phyloP scores from a whole-genome alignment of 257 asterid genomes.

The Perilla frutescens region DNA sequence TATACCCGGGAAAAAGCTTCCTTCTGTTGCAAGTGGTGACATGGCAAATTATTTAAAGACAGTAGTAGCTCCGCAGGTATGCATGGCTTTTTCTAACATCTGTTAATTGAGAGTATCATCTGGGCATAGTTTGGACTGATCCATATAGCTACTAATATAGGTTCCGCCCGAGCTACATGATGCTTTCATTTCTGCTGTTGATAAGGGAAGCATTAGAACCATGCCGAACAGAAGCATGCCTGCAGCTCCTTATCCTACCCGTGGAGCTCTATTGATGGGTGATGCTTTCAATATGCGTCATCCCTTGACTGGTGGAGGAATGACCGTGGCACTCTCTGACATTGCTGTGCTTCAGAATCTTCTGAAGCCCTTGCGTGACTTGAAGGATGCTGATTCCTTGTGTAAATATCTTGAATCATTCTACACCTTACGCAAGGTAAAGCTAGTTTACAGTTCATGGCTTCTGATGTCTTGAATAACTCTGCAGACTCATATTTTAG shows the following conservation, averaged over 20 bases:
- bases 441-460: not conserved
- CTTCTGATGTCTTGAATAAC: not conserved
- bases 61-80: constrained; percentile 53
- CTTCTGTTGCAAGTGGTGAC: constrained; percentile 53
- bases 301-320: constrained; percentile 59
- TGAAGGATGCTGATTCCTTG: constrained; percentile 37
- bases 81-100: not conserved
- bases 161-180: constrained; percentile 42
- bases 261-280: constrained; percentile 51
- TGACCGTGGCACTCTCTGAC: constrained; percentile 54
- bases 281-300: constrained; percentile 57
- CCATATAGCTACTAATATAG: not conserved
- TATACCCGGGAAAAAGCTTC: constrained; percentile 52
- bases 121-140: no score
- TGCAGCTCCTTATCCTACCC: constrained; percentile 49
- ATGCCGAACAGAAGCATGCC: constrained; percentile 60
- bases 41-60: constrained; percentile 50
- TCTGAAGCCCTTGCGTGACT: constrained; percentile 41
- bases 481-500: no score
- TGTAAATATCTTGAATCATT: constrained; percentile 52
- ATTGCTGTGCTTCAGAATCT: constrained; percentile 49
- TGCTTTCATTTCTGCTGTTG: constrained; percentile 40
- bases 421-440: constrained; percentile 52
- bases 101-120: not conserved
- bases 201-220: constrained; percentile 49